Evolutionary conservation across 306 rosid species (phyloP).

Genomic region (Canavalia gladiata): DNA sequence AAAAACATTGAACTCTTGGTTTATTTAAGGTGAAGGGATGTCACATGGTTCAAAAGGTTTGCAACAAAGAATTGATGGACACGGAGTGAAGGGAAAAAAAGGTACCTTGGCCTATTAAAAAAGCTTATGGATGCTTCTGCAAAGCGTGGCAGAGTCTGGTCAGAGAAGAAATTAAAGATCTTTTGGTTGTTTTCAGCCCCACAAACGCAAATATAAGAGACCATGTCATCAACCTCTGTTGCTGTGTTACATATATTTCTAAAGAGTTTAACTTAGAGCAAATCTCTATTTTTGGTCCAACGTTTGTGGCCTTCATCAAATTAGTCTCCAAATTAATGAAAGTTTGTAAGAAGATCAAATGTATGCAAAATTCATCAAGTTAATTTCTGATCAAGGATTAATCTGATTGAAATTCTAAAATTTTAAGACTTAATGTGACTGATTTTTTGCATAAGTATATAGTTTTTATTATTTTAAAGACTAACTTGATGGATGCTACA

Average conservation of each 20-base stretch:
- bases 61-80: constrained; percentile 17
- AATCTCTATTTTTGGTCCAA: no score
- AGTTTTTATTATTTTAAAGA: no score
- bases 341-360: no score
- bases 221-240: constrained; percentile 34
- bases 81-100: neutral
- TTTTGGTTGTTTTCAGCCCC: constrained; percentile 57
- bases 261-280: constrained; percentile 1
- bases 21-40: constrained; percentile 16
- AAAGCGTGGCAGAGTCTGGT: constrained; percentile 58
- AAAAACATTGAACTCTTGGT: constrained; percentile 6
- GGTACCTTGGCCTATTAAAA: constrained; percentile 48
- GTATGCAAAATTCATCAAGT: no score
- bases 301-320: no score
- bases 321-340: no score
- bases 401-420: no score
- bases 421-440: no score
- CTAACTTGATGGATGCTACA: no score
- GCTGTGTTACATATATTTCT: constrained; percentile 33
- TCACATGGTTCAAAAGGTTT: constrained; percentile 45
- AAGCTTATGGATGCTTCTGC: constrained; percentile 62
- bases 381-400: no score
- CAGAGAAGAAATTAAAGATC: constrained; percentile 56
- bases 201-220: constrained; percentile 50
- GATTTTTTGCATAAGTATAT: no score